These are phyloP conservation scores for Alternaria ventricosa DNA, from an alignment of 2,329 filamentous ascomycete genomes.

Conservation along the genomic window DNA sequence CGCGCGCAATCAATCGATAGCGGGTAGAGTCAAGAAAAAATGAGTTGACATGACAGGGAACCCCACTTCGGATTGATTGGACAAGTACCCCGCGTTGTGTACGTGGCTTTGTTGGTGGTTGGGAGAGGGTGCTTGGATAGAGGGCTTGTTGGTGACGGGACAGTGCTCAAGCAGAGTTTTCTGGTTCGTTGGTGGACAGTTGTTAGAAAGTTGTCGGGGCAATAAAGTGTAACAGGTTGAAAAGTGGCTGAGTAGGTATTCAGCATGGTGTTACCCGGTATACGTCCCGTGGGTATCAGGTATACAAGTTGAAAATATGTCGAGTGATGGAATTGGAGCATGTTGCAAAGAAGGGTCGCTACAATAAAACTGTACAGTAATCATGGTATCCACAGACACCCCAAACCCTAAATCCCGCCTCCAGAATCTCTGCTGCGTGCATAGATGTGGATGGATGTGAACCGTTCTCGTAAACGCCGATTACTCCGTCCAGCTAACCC, in stretches of 20 bases:
- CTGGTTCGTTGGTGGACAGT: not conserved
- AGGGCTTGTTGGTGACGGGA: not conserved
- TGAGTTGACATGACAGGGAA: not conserved
- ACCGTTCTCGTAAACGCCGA: constrained; percentile 1
- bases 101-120: not conserved
- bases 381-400: not conserved
- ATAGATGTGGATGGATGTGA: not conserved
- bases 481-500: constrained; percentile 9
- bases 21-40: not conserved
- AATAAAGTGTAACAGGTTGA: not conserved
- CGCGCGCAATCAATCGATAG: not conserved
- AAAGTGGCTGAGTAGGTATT: not conserved
- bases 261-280: not conserved
- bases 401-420: not conserved
- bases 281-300: not conserved
- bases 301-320: not conserved
- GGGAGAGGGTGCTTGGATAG: not conserved
- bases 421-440: not conserved
- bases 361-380: not conserved
- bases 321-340: not conserved
- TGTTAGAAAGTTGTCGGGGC: not conserved
- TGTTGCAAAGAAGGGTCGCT: not conserved
- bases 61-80: not conserved
- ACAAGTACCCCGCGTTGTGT: not conserved
- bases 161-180: not conserved